phyloP scores from a whole-genome alignment of 352 stramenopile genomes.

The Plasmopara halstedii region DNA sequence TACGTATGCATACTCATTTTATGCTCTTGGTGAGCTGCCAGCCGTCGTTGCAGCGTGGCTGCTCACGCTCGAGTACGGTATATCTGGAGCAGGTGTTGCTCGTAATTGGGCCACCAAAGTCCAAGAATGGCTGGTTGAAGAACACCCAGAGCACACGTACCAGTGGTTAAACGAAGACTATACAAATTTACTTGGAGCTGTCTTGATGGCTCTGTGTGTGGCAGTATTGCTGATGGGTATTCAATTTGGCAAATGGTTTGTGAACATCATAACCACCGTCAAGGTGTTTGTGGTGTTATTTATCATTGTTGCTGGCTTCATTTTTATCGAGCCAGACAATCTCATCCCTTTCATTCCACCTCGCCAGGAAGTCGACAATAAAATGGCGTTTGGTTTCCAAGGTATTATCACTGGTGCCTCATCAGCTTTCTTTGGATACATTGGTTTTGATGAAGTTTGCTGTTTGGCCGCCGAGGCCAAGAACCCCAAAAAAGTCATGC shows the following conservation, averaged over 20 bases:
- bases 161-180: constrained; percentile 55
- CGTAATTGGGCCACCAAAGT: constrained; percentile 90
- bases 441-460: constrained; percentile 95
- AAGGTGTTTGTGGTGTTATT: constrained; percentile 86
- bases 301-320: constrained; percentile 87
- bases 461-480: constrained; percentile 80
- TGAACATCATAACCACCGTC: constrained; percentile 80
- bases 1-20: constrained; percentile 91
- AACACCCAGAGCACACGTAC: constrained; percentile 32
- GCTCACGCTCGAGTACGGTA: constrained; percentile 90
- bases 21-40: constrained; percentile 88
- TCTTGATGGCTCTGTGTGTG: constrained; percentile 71
- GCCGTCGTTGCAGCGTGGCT: constrained; percentile 84
- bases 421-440: constrained; percentile 90
- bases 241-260: constrained; percentile 85
- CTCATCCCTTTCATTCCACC: constrained; percentile 75
- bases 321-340: constrained; percentile 73
- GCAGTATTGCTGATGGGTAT: constrained; percentile 73
- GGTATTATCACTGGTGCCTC: constrained; percentile 77
- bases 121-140: constrained; percentile 46
- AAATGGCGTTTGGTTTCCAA: constrained; percentile 30
- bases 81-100: constrained; percentile 86
- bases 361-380: constrained; percentile 17
- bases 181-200: constrained; percentile 46
- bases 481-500: constrained; percentile 73